These are phyloP conservation scores for Pisolithus microcarpus DNA, from an alignment of 768 basidiomycete species.

Conservation along the genomic window DNA sequence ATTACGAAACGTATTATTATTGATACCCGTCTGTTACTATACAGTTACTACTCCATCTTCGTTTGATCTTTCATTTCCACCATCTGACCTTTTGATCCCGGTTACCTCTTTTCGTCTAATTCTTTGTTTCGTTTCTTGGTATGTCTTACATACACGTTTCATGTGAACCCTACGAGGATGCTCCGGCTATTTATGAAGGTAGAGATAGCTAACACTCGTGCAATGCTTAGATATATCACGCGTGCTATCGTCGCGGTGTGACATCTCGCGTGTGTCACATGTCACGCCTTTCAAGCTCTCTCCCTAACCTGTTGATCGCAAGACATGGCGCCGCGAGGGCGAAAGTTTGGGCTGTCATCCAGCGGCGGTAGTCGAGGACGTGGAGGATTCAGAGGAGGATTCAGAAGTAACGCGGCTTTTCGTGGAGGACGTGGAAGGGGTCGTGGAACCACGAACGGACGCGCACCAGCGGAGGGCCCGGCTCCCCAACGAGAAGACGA, in stretches of 20 bases:
- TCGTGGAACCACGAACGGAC: constrained; percentile 24
- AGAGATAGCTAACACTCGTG: no score
- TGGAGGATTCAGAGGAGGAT: constrained; percentile 33
- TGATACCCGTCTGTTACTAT: neutral
- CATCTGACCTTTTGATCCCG: no score
- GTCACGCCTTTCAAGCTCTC: neutral
- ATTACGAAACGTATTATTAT: neutral
- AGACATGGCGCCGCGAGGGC: constrained; percentile 37
- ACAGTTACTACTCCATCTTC: neutral
- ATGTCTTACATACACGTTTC: no score
- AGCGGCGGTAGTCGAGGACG: constrained; percentile 36
- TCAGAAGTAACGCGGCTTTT: constrained; percentile 26
- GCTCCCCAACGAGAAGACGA: constrained; percentile 78
- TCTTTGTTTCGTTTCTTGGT: no score
- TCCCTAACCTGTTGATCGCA: neutral
- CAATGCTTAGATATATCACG: no score
- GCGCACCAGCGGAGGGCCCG: constrained; percentile 37
- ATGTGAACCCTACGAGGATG: no score
- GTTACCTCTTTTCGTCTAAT: no score
- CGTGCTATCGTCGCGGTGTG: constrained; percentile 6
- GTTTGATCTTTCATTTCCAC: neutral
- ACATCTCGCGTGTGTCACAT: constrained; percentile 21
- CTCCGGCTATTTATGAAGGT: no score
- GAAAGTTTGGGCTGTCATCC: constrained; percentile 50
- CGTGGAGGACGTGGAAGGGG: constrained; percentile 46